Conservation (phyloP, 352 stramenopile species). For the Phytophthora tentaculata region DNA sequence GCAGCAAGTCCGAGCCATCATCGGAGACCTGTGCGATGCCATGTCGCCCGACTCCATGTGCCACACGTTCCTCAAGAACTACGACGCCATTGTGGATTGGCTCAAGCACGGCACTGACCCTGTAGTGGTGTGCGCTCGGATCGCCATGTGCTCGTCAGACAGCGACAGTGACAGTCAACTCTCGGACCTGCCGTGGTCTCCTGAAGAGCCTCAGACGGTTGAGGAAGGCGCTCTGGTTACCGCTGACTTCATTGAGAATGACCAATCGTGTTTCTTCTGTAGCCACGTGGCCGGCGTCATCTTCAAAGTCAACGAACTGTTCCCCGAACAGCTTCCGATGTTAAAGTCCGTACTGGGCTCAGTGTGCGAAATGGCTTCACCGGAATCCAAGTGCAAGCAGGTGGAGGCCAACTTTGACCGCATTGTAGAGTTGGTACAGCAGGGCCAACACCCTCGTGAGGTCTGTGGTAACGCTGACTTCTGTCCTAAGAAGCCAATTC, state of each 20-base stretch:
- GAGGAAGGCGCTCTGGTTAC: conserved; percentile 20
- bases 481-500: conserved; percentile 35
- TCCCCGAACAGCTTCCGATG: conserved; percentile 46
- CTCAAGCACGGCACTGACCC: conserved; percentile 74
- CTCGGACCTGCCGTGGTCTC: background rate
- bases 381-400: conserved; percentile 54
- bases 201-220: conserved; percentile 10
- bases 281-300: conserved; percentile 46
- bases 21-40: conserved; percentile 77
- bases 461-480: conserved; percentile 51
- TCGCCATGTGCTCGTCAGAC: conserved; percentile 65
- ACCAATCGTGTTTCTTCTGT: conserved; percentile 59
- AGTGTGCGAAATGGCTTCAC: conserved; percentile 49
- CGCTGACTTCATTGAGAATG: conserved; percentile 5
- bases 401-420: conserved; percentile 62
- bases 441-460: conserved; percentile 51
- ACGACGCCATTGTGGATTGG: conserved; percentile 81
- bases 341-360: conserved; percentile 49
- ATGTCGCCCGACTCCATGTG: conserved; percentile 80
- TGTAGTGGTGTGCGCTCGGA: conserved; percentile 56
- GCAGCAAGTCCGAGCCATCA: conserved; percentile 71
- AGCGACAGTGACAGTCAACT: conserved; percentile 20
- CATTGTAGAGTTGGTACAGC: conserved; percentile 59
- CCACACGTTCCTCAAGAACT: conserved; percentile 78
- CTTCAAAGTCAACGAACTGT: conserved; percentile 46